Base-by-base conservation (phyloP, 2,329 filamentous ascomycete genomes). In the Paracorniculantispora psalliotae region DNA sequence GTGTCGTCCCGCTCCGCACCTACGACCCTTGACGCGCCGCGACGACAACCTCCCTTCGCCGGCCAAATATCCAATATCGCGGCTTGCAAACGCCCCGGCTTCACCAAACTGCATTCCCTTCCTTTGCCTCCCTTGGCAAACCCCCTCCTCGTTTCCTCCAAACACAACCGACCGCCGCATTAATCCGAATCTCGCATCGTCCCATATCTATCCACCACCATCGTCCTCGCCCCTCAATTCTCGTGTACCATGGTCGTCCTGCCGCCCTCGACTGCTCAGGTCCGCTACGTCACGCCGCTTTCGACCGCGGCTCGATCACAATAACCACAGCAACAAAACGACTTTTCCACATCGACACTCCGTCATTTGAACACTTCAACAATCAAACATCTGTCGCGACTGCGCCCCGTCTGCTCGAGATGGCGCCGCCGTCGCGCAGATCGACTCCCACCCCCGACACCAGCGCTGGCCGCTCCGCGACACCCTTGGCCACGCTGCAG, bases 401-500 rank as follows among this genome's bases (percentile, higher is more conserved):
- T 56, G 53, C 43, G 43, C 23, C 37, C n/a, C 39, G 19, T 35
- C 52, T 13, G 55, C 46, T 39, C 44, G 46, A 57, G 26, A 59
- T 59, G 57, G 51, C 51, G 33, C 25, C 51, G 35, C 50, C 50
- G 49, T 59, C 50, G 44, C 57, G 50, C 30, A 48, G 41, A 28
- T 54, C 51, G 44, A 59, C 57, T 53, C 57, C 57, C 15, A 48
- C 63, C 61, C 51, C 63, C 60, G 63, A 69, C 52, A 61, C 64
- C 48, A 30, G 23, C 46, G 47, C 35, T 30, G 47, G 56, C 25
- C 56, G 56, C 41, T 58, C 56, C 47, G 47, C 55, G 46, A 50
- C 56, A 52, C 56, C 56, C 3, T 57, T 69, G 55, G 68, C 74
- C 46, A 65, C 75, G 19, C 69, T 85, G 63, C 77, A 75, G 53